phyloP scores from a whole-genome alignment of 768 basidiomycete species.

The Crassisporium funariophilum region DNA sequence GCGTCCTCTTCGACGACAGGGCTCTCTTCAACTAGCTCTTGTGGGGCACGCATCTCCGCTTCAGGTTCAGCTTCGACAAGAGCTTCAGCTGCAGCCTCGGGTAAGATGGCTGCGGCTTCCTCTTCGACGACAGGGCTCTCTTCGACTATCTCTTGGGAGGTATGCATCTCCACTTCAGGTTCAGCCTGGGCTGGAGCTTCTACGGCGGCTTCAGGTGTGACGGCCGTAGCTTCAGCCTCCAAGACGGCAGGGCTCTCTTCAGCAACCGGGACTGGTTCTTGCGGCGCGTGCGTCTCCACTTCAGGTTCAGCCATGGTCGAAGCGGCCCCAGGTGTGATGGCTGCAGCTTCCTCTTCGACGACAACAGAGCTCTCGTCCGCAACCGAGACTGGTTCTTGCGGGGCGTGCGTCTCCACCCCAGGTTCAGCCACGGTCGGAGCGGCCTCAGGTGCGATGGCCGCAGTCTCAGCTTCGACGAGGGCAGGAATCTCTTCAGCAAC shows the following conservation, averaged over 20 bases:
- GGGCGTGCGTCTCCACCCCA: constrained; percentile 2
- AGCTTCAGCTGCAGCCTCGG: constrained; percentile 1
- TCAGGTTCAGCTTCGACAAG: constrained; percentile 9
- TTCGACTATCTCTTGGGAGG: background rate
- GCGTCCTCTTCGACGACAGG: constrained; percentile 1
- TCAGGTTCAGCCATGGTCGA: constrained; percentile 10
- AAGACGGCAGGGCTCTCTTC: background rate
- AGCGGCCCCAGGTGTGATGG: background rate
- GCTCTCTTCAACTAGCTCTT: constrained; percentile 2
- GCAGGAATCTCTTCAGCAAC: background rate
- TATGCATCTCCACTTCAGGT: background rate
- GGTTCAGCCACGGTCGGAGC: background rate
- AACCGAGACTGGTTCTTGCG: background rate
- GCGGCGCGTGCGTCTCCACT: background rate
- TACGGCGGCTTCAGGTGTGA: background rate
- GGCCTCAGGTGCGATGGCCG: background rate
- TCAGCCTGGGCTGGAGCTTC: background rate
- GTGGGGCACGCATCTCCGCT: background rate
- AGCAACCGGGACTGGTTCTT: background rate
- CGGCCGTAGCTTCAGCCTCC: background rate
- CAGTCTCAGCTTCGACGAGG: background rate
- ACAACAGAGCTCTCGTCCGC: constrained; percentile 1
- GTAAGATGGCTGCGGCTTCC: background rate
- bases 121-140: constrained; percentile 8
- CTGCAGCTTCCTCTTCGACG: constrained; percentile 3